Evolutionary conservation across 345 rosid species (phyloP), one percentile per base, ranked within the genome.

Genomic region (Chamaenerion angustifolium): DNA sequence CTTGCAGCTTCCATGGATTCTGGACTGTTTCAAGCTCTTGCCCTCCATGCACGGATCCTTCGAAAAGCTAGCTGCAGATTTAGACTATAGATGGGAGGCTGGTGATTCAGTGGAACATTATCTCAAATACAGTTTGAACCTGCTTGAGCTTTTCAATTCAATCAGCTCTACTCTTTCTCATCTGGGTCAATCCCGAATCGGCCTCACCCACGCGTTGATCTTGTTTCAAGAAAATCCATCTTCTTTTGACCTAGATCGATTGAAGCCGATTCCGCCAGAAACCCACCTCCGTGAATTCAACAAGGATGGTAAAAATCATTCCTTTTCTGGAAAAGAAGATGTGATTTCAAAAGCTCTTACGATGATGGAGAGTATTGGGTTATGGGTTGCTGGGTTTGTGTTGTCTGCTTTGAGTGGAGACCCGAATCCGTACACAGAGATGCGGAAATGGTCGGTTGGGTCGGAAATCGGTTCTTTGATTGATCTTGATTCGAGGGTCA

Each of bases 1-100:
- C 49, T 11, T 69, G n/a, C 66, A 75, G 40, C 49, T 78, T 3
- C 7, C 65, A 7, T 73, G 80, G 84, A 51, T 77, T 52, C 72
- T 42, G 2, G 61, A 48, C 19, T 75, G 80, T 61, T 69, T 83
- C 21, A 60, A 66, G 65, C 17, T 77, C 21, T 48, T 83, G 35
- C 68, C 66, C 40, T 4, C 27, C 14, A 55, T 68, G 61, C 72
- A 83, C 71, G 58, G 61, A 48, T 78, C 75, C 13, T 77, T 83
- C 64, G 71, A 72, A 11, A 66, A 76, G 66, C 64, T 79, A 6
- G 71, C 68, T 45, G 64, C 64, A 58, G 73, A 55, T 12, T 65
- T 83, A 18, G 75, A 82, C 54, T 67, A 64, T 49, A 66, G 60
- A 16, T 82, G 86, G 86, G 70, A 68, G 23, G 56, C 58, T 11